phyloP scores from a whole-genome alignment of 1,139 yeast species.

The Oligophagozyma castellii region DNA sequence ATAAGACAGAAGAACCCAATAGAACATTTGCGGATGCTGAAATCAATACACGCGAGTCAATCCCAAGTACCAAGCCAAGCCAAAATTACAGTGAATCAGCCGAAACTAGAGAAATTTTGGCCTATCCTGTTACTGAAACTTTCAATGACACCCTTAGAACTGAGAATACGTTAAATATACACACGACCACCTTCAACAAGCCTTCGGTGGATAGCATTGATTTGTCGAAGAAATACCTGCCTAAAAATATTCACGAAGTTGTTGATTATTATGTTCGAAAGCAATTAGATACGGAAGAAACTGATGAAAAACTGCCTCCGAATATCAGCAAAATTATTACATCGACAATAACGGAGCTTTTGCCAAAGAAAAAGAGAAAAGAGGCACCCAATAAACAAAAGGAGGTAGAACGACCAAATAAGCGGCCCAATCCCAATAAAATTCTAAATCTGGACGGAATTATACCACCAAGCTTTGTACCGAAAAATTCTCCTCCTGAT shows the following conservation, averaged over 20 bases:
- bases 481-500: neutral
- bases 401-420: conserved; percentile 2
- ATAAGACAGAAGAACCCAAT: no score
- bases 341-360: conserved; percentile 2
- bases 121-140: no score
- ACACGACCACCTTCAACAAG: no score
- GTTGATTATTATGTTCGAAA: neutral
- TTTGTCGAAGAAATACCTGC: neutral
- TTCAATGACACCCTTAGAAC: no score
- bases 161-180: no score
- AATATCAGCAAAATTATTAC: conserved; percentile 2
- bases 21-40: no score
- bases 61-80: no score
- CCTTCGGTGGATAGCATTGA: no score
- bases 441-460: conserved; percentile 8
- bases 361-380: conserved; percentile 2
- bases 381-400: conserved; percentile 1
- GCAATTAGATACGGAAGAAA: neutral
- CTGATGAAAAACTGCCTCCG: neutral
- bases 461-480: conserved; percentile 5
- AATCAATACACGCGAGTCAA: no score
- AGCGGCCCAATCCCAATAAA: conserved; percentile 4
- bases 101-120: no score
- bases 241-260: neutral
- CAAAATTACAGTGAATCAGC: no score